Conservation (phyloP, 805 yeast genomes). For the Ogataea angusta region DNA sequence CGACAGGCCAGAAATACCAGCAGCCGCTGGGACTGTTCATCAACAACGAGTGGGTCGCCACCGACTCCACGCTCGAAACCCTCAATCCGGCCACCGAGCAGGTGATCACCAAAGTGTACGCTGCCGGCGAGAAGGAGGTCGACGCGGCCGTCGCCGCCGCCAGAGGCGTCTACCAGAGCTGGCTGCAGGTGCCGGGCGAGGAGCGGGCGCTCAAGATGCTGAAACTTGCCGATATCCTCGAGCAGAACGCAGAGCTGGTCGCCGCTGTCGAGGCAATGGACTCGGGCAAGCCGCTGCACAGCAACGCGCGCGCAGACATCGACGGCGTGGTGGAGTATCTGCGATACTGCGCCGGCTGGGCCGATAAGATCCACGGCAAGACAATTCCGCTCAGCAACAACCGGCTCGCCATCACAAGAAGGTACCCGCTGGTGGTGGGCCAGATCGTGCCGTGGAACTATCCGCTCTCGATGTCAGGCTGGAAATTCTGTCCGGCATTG, state of each 20-base stretch:
- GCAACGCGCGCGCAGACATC: slow-evolving; percentile 49
- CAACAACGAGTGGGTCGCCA: slow-evolving; percentile 47
- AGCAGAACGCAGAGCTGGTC: slow-evolving; percentile 45
- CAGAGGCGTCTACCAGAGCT: slow-evolving; percentile 40
- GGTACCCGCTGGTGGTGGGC: slow-evolving; percentile 65
- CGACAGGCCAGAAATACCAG: slow-evolving; percentile 46
- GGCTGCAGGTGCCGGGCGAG: slow-evolving; percentile 44
- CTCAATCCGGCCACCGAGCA: slow-evolving; percentile 50
- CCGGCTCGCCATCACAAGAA: slow-evolving; percentile 63
- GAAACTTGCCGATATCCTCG: slow-evolving; percentile 51
- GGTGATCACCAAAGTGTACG: slow-evolving; percentile 43
- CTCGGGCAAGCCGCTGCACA: slow-evolving; percentile 50
- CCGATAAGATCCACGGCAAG: slow-evolving; percentile 51
- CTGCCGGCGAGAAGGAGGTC: slow-evolving; percentile 46
- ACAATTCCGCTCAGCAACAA: slow-evolving; percentile 37
- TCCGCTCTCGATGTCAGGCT: slow-evolving; percentile 67
- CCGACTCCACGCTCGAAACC: slow-evolving; percentile 41
- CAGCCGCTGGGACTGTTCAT: slow-evolving; percentile 67
- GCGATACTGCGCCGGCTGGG: slow-evolving; percentile 61
- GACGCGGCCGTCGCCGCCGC: slow-evolving; percentile 52
- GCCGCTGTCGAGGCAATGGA: slow-evolving; percentile 53
- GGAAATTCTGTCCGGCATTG: slow-evolving; percentile 82
- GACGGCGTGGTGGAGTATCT: slow-evolving; percentile 43
- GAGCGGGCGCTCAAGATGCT: slow-evolving; percentile 40
- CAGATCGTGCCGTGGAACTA: slow-evolving; percentile 74